Conservation (phyloP, 192 early-diverging fungal species). For the Gaertneriomyces sp. region DNA sequence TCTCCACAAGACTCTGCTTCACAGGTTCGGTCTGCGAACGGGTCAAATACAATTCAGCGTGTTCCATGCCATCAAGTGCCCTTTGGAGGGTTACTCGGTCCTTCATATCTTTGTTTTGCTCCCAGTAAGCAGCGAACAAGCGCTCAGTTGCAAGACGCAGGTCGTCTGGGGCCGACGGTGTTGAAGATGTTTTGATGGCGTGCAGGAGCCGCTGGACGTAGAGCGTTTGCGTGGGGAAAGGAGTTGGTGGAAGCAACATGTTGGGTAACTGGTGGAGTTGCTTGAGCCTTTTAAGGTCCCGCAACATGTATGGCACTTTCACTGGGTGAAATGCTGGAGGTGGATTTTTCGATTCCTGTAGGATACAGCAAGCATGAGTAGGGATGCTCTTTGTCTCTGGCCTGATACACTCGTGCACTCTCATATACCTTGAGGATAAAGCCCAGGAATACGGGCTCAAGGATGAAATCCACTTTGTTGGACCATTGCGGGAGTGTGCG, state of each 20-base stretch:
- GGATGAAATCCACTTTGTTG: constrained; percentile 21
- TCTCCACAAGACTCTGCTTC: constrained; percentile 28
- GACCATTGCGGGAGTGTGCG: constrained; percentile 26
- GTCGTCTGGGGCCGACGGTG: background rate
- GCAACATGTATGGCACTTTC: constrained; percentile 35
- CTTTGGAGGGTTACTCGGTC: background rate
- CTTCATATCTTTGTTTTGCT: constrained; percentile 6
- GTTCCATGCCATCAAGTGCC: background rate
- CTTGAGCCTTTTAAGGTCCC: constrained; percentile 15
- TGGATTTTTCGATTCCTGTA: constrained; percentile 10
- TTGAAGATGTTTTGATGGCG: constrained; percentile 16
- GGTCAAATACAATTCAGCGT: constrained; percentile 1
- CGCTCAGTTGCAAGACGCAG: constrained; percentile 4
- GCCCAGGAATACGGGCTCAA: constrained; percentile 39
- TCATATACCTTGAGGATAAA: constrained; percentile 26
- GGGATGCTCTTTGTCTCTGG: background rate
- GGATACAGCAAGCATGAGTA: constrained; percentile 1
- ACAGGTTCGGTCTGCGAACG: constrained; percentile 10
- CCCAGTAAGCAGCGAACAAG: constrained; percentile 9
- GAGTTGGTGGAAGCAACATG: constrained; percentile 9
- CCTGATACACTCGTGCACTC: background rate
- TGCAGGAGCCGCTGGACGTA: constrained; percentile 33
- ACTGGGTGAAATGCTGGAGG: constrained; percentile 40
- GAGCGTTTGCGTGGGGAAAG: constrained; percentile 34
- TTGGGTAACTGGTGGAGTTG: constrained; percentile 7